Conservation (phyloP, 176 grass and related monocot species). For the Oryza officinalis region DNA sequence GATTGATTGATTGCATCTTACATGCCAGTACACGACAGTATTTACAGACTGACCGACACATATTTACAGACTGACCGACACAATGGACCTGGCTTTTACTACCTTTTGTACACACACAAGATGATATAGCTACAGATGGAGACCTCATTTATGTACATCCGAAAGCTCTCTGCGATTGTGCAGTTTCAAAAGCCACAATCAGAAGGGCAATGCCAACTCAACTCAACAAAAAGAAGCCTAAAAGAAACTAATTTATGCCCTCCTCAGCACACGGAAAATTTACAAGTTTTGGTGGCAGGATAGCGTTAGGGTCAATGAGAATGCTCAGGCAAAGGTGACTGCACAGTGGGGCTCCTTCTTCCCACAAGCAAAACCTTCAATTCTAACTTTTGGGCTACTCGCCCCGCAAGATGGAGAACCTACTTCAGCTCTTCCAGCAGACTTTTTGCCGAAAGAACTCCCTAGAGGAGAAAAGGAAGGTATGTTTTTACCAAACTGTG, state of each 20-base stretch:
- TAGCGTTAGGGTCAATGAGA: conserved; percentile 42
- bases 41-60: conserved; percentile 43
- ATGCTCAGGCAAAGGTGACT: conserved; percentile 67
- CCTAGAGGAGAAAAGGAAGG: conserved; percentile 61
- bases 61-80: conserved; percentile 49
- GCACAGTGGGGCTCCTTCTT: conserved; percentile 61
- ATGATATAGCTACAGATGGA: conserved; percentile 41
- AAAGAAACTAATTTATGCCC: conserved; percentile 45
- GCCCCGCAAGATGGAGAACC: conserved; percentile 71
- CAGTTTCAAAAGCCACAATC: conserved; percentile 64
- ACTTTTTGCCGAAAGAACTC: conserved; percentile 58
- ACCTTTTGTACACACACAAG: conserved; percentile 48
- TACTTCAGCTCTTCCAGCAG: conserved; percentile 48
- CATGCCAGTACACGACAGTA: conserved; percentile 34
- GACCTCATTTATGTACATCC: conserved; percentile 73
- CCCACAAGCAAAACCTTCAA: conserved; percentile 83
- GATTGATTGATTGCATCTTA: conserved; percentile 21
- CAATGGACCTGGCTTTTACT: conserved; percentile 28
- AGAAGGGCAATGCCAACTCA: conserved; percentile 10
- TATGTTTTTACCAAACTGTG: conserved; percentile 62
- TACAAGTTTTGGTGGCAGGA: conserved; percentile 38
- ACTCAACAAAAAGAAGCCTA: conserved; percentile 24
- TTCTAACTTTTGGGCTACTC: conserved; percentile 79
- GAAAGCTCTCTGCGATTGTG: conserved; percentile 45
- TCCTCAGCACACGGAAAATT: conserved; percentile 17